Base-by-base conservation (phyloP, 106 monocot species). In the Dioscorea alata region DNA sequence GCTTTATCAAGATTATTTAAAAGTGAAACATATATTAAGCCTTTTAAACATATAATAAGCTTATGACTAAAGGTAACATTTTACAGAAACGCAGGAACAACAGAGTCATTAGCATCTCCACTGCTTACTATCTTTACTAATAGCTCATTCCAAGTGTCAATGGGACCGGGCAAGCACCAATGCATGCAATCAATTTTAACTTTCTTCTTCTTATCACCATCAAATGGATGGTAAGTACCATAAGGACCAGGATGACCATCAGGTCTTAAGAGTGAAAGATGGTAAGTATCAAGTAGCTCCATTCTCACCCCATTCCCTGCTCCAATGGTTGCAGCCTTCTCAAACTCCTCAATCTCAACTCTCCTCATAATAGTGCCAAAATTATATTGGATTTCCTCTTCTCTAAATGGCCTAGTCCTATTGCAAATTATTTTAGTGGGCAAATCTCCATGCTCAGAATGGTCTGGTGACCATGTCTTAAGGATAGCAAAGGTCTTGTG, bases 401-500 rank as follows among this genome's bases (percentile, higher is more conserved):
- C 67, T 48, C 64, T 63, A 50, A 81, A 91, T 14, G 86, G 87
- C 22, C 0, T 21, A 0, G 82, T 84, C 48, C 87, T 76, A 48
- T 82, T 77, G 63, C 91, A 91, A 2, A 65, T 71, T 6, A 87
- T 87, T 0, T 84, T 87, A 50, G 48, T 80, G 22, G 49, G 83
- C 91, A 87, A 91, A 57, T 80, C 80, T 0, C 91, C 91, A 12
- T 79, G 33, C 57, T 84, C 91, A 61, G 83, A 88, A 58, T 91
- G 91, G 48, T 79, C 74, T 0, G 87, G 91, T 4, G 81, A 75
- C 79, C 87, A 91, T 15, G 91, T 91, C 42, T 84, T 74, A 62
- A 78, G 84, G 33, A 87, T 42, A 28, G 85, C 79, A 1, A 70
- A 4, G 12, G 84, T 84, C 73, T 78, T 82, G 76, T 85, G 77